Percentiles rank a stretch among this genome's conserved stretches.
phyloP scores from a whole-genome alignment of 768 basidiomycete species.

The Neoboletus magnificus region DNA sequence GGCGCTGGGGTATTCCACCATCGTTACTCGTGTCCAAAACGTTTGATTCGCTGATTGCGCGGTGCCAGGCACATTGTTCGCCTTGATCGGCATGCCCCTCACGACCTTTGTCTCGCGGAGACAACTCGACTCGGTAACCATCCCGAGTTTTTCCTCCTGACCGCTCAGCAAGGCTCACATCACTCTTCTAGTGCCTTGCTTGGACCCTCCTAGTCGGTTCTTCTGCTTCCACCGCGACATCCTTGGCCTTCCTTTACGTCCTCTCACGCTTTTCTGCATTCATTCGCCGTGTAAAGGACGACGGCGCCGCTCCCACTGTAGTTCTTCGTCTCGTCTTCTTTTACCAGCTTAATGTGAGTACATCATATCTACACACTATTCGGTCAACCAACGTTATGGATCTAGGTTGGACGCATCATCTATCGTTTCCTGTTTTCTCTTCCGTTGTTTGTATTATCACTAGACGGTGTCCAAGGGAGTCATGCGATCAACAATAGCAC shows the following conservation, averaged over 20 bases:
- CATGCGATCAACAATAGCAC: conserved; percentile 50
- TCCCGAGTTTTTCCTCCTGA: neutral
- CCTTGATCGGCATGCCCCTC: conserved; percentile 70
- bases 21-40: neutral
- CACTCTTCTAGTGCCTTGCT: conserved; percentile 51
- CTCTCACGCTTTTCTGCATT: conserved; percentile 69
- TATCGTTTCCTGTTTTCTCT: conserved; percentile 75
- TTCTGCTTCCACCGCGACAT: conserved; percentile 61
- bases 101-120: conserved; percentile 58
- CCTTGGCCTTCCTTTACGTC: conserved; percentile 68
- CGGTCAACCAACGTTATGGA: neutral
- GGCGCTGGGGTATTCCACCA: conserved; percentile 57
- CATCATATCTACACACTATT: neutral
- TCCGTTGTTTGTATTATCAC: conserved; percentile 62
- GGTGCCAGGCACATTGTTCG: conserved; percentile 54
- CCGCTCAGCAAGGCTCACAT: conserved; percentile 10
- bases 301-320: conserved; percentile 71
- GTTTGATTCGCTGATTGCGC: conserved; percentile 12
- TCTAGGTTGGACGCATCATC: conserved; percentile 62
- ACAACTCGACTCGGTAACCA: conserved; percentile 53
- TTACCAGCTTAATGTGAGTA: conserved; percentile 71
- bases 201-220: conserved; percentile 79
- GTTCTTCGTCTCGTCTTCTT: conserved; percentile 73
- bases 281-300: conserved; percentile 64
- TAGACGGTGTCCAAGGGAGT: conserved; percentile 56